Evolutionary conservation across 2,329 filamentous ascomycete genomes (phyloP), one percentile per base, ranked within the genome.

Genomic region (Helminthosporium solani): DNA sequence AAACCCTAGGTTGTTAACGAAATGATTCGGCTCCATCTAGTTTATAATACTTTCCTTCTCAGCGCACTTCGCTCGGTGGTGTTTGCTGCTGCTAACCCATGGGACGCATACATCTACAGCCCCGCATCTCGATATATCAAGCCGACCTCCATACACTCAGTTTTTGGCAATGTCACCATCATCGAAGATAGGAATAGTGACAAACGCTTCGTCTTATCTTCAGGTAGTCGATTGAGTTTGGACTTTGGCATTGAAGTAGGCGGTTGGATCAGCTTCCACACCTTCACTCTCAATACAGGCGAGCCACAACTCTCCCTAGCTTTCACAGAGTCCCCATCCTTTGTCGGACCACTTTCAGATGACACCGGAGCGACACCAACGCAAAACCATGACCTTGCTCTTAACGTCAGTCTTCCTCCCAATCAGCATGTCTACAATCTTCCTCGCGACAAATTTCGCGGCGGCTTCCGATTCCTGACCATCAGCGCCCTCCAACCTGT

Each of bases 391-490:
- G 49, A 54, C 16, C 38, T 50, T 37, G 49, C 49, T 12, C 34
- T 52, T n/a, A 52, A 49, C 16, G 44, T 48, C 33, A 52, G 34
- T 7, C 38, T 51, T 1, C 30, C 49, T 2, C 2, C 7, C 6
- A 40, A 44, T 9, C 35, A 45, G 2, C 44, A 18, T 8, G 41
- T 49, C 16, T 53, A 53, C 16, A 44, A 37, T 8, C 38, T 44
- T 7, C 53, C 53, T 4, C 16, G 18, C 25, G 50, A 56, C 27
- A 51, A 28, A 20, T 53, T 53, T 16, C 47, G 53, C 16, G 53
- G 53, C 35, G 50, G 53, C n/a, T 56, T 56, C 18, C 45, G 53
- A 2, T 56, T 53, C 21, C 42, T 56, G 12, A 56, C 46, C 2
- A 52, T 56, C 16, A 39, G 36, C n/a, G 50, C 53, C 6, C 16